A percentile compares a stretch with the other conserved stretches of the same genome.
phyloP scores from a whole-genome alignment of 179 eudicot genomes.

The Silene coronaria region DNA sequence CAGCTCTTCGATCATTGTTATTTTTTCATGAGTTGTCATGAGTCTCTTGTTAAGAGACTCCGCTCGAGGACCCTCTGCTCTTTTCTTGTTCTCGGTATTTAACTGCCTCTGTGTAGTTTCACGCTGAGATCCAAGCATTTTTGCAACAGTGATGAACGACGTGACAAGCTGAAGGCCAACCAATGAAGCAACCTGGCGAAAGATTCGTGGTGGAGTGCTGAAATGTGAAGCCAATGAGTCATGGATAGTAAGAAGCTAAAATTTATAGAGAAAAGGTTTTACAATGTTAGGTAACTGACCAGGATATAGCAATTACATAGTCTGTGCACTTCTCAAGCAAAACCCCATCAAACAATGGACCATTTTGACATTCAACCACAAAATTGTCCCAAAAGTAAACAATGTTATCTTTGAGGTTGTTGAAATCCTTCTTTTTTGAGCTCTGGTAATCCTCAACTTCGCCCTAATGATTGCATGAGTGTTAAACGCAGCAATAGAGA shows the following conservation, averaged over 20 bases:
- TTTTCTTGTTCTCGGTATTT: slow-evolving; percentile 81
- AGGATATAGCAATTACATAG: slow-evolving; percentile 92
- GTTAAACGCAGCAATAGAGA: slow-evolving; percentile 32
- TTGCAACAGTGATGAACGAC: slow-evolving; percentile 73
- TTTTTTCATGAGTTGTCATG: slow-evolving; percentile 73
- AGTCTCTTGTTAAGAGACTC: slow-evolving; percentile 80
- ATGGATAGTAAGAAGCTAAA: slow-evolving; percentile 17
- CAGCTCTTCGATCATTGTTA: slow-evolving; percentile 75
- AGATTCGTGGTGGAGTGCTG: slow-evolving; percentile 94
- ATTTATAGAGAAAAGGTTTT: slow-evolving; percentile 4
- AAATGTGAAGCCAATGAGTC: slow-evolving; percentile 22
- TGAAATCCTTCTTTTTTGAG: slow-evolving; percentile 77
- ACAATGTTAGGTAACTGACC: slow-evolving; percentile 38
- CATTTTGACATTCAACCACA: slow-evolving; percentile 81
- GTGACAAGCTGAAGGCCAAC: slow-evolving; percentile 94
- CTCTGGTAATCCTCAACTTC: slow-evolving; percentile 88
- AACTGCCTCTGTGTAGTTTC: slow-evolving; percentile 97
- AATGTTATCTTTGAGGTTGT: slow-evolving; percentile 79
- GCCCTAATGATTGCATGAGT: slow-evolving; percentile 43
- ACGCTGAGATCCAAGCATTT: slow-evolving; percentile 78
- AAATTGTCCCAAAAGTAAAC: slow-evolving; percentile 78
- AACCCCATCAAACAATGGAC: slow-evolving; percentile 78
- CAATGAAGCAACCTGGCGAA: slow-evolving; percentile 82
- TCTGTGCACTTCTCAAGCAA: slow-evolving; percentile 87
- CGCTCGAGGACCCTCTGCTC: slow-evolving; percentile 72